Conservation (phyloP, 306 rosid genomes). For the Lathyrus tuberosus region DNA sequence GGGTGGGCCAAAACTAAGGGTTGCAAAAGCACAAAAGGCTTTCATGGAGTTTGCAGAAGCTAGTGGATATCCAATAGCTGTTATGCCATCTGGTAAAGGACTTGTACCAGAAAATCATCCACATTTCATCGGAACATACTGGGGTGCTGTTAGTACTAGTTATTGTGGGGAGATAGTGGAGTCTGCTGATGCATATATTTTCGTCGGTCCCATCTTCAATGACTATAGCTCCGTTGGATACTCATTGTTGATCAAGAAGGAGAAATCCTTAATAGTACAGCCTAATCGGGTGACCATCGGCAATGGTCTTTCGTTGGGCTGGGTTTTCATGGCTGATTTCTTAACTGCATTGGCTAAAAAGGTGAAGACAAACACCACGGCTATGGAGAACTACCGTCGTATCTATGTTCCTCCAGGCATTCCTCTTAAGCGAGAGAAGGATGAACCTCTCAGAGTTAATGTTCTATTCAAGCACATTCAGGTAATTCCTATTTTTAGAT, state of each 20-base stretch:
- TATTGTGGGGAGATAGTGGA: slow-evolving; percentile 87
- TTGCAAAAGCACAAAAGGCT: slow-evolving; percentile 66
- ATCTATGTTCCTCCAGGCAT: slow-evolving; percentile 71
- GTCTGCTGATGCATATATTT: slow-evolving; percentile 86
- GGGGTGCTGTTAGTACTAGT: slow-evolving; percentile 86
- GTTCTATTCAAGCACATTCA: slow-evolving; percentile 78
- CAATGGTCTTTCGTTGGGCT: slow-evolving; percentile 82
- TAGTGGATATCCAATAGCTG: slow-evolving; percentile 74
- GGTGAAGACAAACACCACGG: slow-evolving; percentile 64
- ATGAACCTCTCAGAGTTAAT: slow-evolving; percentile 78
- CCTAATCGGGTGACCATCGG: slow-evolving; percentile 76
- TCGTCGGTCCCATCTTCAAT: slow-evolving; percentile 84
- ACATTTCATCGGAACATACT: slow-evolving; percentile 67
- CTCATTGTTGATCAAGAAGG: slow-evolving; percentile 77
- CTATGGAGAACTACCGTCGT: slow-evolving; percentile 69
- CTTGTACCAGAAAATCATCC: slow-evolving; percentile 74
- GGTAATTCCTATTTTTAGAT: slow-evolving; percentile 28
- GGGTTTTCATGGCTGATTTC: slow-evolving; percentile 90
- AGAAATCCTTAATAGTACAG: slow-evolving; percentile 67
- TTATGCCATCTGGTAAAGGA: slow-evolving; percentile 88
- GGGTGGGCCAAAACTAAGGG: slow-evolving; percentile 82
- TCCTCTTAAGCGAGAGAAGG: slow-evolving; percentile 56
- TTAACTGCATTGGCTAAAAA: slow-evolving; percentile 67
- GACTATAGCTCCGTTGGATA: slow-evolving; percentile 94
- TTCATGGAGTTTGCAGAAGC: slow-evolving; percentile 75